A percentile compares a stretch with the other conserved stretches of the same genome.
phyloP scores from a whole-genome alignment of 306 rosid genomes.

The Castanospermum australe region DNA sequence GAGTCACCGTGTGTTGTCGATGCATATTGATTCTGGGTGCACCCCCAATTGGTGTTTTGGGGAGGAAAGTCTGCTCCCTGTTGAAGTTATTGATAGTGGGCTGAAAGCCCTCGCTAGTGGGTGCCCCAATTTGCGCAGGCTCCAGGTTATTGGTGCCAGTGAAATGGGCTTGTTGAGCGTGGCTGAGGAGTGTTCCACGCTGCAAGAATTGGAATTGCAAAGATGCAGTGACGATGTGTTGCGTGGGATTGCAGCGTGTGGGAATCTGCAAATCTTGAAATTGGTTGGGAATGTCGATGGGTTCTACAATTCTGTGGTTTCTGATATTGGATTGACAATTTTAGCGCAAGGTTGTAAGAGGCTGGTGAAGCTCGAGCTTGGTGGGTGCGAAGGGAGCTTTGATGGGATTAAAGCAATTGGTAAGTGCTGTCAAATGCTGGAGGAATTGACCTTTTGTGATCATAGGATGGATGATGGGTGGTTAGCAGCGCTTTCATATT shows the following conservation, averaged over 20 bases:
- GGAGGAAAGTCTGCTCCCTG: slow-evolving; percentile 61
- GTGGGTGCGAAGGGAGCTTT: slow-evolving; percentile 90
- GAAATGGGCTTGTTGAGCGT: slow-evolving; percentile 75
- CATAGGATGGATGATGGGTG: slow-evolving; percentile 94
- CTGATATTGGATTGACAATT: slow-evolving; percentile 91
- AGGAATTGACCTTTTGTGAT: slow-evolving; percentile 75
- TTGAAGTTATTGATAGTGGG: slow-evolving; percentile 75
- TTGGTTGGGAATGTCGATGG: slow-evolving; percentile 71
- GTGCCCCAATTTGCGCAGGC: slow-evolving; percentile 79
- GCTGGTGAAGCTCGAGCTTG: slow-evolving; percentile 87
- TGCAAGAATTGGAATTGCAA: slow-evolving; percentile 83
- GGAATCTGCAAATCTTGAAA: slow-evolving; percentile 78
- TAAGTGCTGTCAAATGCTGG: slow-evolving; percentile 91
- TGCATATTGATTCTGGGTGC: slow-evolving; percentile 46
- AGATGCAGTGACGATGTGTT: slow-evolving; percentile 69
- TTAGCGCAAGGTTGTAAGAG: slow-evolving; percentile 91
- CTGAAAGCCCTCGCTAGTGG: slow-evolving; percentile 56
- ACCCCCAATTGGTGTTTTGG: slow-evolving; percentile 40
- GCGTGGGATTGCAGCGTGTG: slow-evolving; percentile 80
- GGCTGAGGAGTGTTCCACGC: slow-evolving; percentile 78
- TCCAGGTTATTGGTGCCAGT: slow-evolving; percentile 64
- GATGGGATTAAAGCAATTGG: slow-evolving; percentile 96
- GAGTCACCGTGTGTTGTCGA: slow-evolving; percentile 44
- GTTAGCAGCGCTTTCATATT: slow-evolving; percentile 71
- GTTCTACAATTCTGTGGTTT: slow-evolving; percentile 63